Percentiles rank a stretch among this genome's conserved stretches.
These are phyloP conservation scores for Nepenthes gracilis DNA, from an alignment of 148 eudicot species.

Conservation along the genomic window DNA sequence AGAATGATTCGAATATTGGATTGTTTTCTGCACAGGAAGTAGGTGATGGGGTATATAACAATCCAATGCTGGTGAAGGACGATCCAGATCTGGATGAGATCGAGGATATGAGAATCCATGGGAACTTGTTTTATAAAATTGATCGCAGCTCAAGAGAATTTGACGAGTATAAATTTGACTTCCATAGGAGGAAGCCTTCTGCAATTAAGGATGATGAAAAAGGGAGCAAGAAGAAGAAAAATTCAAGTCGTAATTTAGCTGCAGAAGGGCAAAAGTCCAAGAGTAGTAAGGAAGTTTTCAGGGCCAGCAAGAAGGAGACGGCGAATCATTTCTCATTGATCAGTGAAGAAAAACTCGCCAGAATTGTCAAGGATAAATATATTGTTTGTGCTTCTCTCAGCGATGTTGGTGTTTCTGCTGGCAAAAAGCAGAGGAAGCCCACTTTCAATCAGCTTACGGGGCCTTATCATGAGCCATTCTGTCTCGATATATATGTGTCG, in stretches of 20 bases:
- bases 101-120: slow-evolving; percentile 74
- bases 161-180: slow-evolving; percentile 73
- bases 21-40: slow-evolving; percentile 11
- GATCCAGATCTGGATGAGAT: slow-evolving; percentile 60
- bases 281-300: slow-evolving; percentile 15
- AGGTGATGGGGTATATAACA: slow-evolving; percentile 14
- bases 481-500: slow-evolving; percentile 66
- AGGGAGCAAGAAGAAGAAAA: slow-evolving; percentile 20
- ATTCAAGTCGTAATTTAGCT: slow-evolving; percentile 4
- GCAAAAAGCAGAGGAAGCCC: slow-evolving; percentile 49
- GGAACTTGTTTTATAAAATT: slow-evolving; percentile 68
- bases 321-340: slow-evolving; percentile 4
- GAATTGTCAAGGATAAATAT: slow-evolving; percentile 20
- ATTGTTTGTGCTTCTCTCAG: slow-evolving; percentile 9
- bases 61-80: slow-evolving; percentile 6
- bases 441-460: slow-evolving; percentile 86
- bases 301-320: slow-evolving; percentile 11
- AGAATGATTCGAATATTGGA: slow-evolving; percentile 3
- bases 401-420: slow-evolving; percentile 13
- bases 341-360: slow-evolving; percentile 12
- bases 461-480: slow-evolving; percentile 89
- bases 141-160: slow-evolving; percentile 74
- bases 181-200: slow-evolving; percentile 43
- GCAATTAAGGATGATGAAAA: slow-evolving; percentile 15
- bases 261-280: slow-evolving; percentile 10